Evolutionary conservation across 2,329 filamentous ascomycete genomes (phyloP).

Genomic region (Colletotrichum euphorbiae): DNA sequence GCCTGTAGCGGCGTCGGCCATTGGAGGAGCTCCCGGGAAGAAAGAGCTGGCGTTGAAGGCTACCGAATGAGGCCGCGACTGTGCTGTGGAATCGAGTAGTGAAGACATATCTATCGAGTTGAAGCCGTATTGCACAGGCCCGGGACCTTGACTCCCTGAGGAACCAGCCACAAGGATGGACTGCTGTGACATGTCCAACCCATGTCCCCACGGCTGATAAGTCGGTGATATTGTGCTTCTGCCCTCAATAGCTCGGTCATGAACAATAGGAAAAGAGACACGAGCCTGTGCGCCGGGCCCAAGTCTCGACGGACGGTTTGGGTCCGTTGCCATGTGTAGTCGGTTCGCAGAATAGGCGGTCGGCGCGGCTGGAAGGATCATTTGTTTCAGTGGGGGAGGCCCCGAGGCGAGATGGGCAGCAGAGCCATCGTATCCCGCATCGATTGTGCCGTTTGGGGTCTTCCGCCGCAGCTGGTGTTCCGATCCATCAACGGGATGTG

Average conservation of each 20-base stretch:
- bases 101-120: constrained; percentile 8
- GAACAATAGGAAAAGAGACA: background rate
- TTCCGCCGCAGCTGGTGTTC: constrained; percentile 91
- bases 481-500: constrained; percentile 48
- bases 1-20: constrained; percentile 3
- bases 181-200: constrained; percentile 19
- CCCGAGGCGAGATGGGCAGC: constrained; percentile 78
- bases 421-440: constrained; percentile 90
- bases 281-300: background rate
- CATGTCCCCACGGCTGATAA: constrained; percentile 21
- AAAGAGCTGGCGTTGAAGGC: constrained; percentile 3
- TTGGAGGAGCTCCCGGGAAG: background rate
- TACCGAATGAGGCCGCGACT: constrained; percentile 7
- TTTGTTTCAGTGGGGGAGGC: constrained; percentile 84
- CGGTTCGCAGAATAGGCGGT: constrained; percentile 37
- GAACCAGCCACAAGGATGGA: background rate
- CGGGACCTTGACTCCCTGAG: background rate
- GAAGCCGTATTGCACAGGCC: constrained; percentile 8
- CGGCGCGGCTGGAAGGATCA: constrained; percentile 74
- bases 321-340: constrained; percentile 32
- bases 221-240: background rate
- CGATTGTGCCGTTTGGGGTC: constrained; percentile 92
- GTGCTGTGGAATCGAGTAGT: constrained; percentile 4
- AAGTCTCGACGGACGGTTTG: background rate
- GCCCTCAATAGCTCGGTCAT: constrained; percentile 5